Conservation (phyloP, 1,284 basidiomycete species). For the Dichomitus squalens region DNA sequence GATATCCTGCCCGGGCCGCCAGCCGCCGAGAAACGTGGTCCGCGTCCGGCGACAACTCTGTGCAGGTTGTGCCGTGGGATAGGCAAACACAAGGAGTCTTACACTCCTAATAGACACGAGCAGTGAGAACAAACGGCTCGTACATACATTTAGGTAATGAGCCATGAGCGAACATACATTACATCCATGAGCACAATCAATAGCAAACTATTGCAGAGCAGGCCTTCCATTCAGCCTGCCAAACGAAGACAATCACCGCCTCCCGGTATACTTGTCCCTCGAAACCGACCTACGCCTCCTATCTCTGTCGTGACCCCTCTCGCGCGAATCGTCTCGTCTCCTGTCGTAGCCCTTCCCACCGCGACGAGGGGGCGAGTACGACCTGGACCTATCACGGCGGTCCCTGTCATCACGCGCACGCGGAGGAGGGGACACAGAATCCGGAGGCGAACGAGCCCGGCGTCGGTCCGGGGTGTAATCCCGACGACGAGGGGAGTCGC, state of each 20-base stretch:
- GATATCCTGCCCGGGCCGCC: too few relatives aligned
- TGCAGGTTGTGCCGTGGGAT: too few relatives aligned
- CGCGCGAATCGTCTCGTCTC: constrained; percentile 24
- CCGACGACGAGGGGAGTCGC: constrained; percentile 11
- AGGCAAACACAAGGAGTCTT: too few relatives aligned
- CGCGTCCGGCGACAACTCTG: too few relatives aligned
- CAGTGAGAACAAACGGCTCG: background rate
- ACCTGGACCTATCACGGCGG: constrained; percentile 19
- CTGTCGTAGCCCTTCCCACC: constrained; percentile 20
- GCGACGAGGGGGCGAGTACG: constrained; percentile 24
- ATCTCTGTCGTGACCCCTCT: constrained; percentile 19
- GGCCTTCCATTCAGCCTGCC: constrained; percentile 21
- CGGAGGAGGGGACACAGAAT: background rate
- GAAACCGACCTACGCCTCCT: constrained; percentile 26
- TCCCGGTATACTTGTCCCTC: constrained; percentile 23
- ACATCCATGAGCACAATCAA: constrained; percentile 4
- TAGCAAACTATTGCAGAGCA: background rate
- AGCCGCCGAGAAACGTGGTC: too few relatives aligned
- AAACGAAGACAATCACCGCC: constrained; percentile 3
- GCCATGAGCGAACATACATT: constrained; percentile 8
- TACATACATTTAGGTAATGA: background rate
- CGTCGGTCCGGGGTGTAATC: constrained; percentile 18
- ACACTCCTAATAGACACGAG: too few relatives aligned
- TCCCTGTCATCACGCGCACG: background rate
- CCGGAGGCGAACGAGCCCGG: constrained; percentile 23